Evolutionary conservation across 2,329 filamentous ascomycete species (phyloP).

Genomic region (Verticillium tricorpus): DNA sequence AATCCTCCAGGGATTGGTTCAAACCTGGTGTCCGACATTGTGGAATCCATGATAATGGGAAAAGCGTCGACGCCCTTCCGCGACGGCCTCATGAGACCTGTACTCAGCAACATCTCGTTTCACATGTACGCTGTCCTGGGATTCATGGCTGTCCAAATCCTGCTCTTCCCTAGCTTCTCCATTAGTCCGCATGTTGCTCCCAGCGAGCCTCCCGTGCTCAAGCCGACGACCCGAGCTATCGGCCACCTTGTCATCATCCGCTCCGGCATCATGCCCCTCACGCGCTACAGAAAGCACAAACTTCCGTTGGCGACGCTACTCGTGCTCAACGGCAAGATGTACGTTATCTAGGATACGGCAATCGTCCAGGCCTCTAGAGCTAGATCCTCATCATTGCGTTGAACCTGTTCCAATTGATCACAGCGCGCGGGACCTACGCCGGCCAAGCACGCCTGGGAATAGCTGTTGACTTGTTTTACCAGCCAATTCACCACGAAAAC

Average conservation of each 20-base stretch:
- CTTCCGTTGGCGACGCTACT: constrained; percentile 37
- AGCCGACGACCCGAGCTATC: constrained; percentile 35
- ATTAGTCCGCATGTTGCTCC: constrained; percentile 12
- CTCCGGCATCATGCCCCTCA: constrained; percentile 7
- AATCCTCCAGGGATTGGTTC: too few relatives aligned
- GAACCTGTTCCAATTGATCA: constrained; percentile 23
- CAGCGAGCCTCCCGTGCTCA: constrained; percentile 37
- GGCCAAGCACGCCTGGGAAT: constrained; percentile 19
- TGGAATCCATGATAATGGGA: not conserved
- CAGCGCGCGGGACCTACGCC: constrained; percentile 23
- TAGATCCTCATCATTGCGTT: constrained; percentile 17
- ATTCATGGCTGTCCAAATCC: not conserved
- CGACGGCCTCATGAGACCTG: too few relatives aligned
- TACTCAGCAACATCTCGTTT: not conserved
- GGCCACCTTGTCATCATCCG: constrained; percentile 41
- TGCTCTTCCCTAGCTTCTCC: not conserved
- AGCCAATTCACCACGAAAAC: constrained; percentile 18
- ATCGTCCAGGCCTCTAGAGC: constrained; percentile 24
- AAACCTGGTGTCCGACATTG: too few relatives aligned
- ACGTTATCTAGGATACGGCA: constrained; percentile 35
- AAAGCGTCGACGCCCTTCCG: not conserved
- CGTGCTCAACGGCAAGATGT: constrained; percentile 37
- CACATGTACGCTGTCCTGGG: not conserved
- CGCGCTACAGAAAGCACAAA: not conserved
- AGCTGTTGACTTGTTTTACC: constrained; percentile 25